Evolutionary conservation across 2,329 filamentous ascomycete species (phyloP), one percentile per base, ranked within the genome.

Genomic region (Trichoderma pleuroti): DNA sequence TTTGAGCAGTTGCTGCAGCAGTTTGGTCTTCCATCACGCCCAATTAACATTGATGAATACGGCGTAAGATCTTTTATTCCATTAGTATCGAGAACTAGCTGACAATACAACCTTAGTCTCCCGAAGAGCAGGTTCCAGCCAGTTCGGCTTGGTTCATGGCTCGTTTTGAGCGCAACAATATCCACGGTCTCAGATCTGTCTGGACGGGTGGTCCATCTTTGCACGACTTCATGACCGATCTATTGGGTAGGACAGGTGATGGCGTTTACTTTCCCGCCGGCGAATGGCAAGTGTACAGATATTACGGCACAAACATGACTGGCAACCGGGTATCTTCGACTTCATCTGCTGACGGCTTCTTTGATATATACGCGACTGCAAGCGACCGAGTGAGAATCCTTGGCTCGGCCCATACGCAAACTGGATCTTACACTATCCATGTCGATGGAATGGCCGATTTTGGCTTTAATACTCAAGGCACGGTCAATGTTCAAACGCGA

Each of bases 141-240:
- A 70, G 67, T 18, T 70, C 67, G 2, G 67, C 67, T 39, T 70
- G 67, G 57, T 62, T 70, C 46, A 70, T 70, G 57, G 67, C 67
- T 9, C 67, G 67, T 21, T 70, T 70, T 3, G 67, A 70, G 59
- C 36, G 67, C 39, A 56, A 70, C n/a, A 54, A 63, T 14, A 70
- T 70, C 5, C 67, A 70, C 30, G 67, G 39, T 2, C 67, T 70
- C 9, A 46, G 67, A 52, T 70, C 67, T 7, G 39, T 70, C 5
- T 70, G 67, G 67, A 64, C 57, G 7, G 67, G 67, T 9, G 67
- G 67, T 11, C 28, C 56, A 4, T 46, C 67, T 24, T n/a, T 70
- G 14, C 67, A 70, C 30, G 67, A 70, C 18, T 70, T 70, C 21
- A 70, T 70, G 67, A 67, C 62, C 11, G 52, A 70, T 30, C 36